Conservation (phyloP, 768 basidiomycete genomes). For the Austroboletus festivus region DNA sequence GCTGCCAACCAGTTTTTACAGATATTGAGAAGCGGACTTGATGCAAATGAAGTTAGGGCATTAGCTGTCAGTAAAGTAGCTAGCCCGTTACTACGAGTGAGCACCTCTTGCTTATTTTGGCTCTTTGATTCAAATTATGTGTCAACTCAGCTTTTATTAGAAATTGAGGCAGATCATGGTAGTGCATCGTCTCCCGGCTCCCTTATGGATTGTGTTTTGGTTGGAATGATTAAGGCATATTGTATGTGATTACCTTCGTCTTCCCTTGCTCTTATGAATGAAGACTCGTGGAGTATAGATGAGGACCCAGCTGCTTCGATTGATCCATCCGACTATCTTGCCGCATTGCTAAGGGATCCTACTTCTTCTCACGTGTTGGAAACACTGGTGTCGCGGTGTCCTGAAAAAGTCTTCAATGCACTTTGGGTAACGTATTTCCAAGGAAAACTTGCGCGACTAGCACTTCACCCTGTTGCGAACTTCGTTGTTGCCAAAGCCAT, state of each 20-base stretch:
- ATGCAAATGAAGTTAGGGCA: slow-evolving; percentile 72
- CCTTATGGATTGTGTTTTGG: slow-evolving; percentile 77
- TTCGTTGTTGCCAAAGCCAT: slow-evolving; percentile 86
- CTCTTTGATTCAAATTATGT: slow-evolving; percentile 7
- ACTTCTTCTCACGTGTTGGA: slow-evolving; percentile 92
- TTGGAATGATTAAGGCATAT: slow-evolving; percentile 65
- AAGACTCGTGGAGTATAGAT: slow-evolving; percentile 35
- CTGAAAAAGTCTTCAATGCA: slow-evolving; percentile 54
- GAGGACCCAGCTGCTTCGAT: slow-evolving; percentile 34
- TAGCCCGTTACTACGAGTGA: slow-evolving; percentile 71
- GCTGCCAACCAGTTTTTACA: slow-evolving; percentile 48
- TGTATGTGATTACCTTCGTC: slow-evolving; percentile 42
- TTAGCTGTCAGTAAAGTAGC: slow-evolving; percentile 75
- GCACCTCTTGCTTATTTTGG: slow-evolving; percentile 14
- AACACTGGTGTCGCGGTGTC: slow-evolving; percentile 62
- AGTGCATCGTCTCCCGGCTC: slow-evolving; percentile 60
- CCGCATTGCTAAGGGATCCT: slow-evolving; percentile 77
- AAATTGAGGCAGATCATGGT: slow-evolving; percentile 72
- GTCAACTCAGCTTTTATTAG: slow-evolving; percentile 64
- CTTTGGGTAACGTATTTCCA: slow-evolving; percentile 81
- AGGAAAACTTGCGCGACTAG: slow-evolving; percentile 68
- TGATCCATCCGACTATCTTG: slow-evolving; percentile 73
- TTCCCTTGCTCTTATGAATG: neutral
- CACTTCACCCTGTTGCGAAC: slow-evolving; percentile 88
- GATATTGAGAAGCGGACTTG: slow-evolving; percentile 48